These are phyloP conservation scores for Scheffersomyces ergatensis DNA, from an alignment of 805 yeast genomes.

Conservation along the genomic window DNA sequence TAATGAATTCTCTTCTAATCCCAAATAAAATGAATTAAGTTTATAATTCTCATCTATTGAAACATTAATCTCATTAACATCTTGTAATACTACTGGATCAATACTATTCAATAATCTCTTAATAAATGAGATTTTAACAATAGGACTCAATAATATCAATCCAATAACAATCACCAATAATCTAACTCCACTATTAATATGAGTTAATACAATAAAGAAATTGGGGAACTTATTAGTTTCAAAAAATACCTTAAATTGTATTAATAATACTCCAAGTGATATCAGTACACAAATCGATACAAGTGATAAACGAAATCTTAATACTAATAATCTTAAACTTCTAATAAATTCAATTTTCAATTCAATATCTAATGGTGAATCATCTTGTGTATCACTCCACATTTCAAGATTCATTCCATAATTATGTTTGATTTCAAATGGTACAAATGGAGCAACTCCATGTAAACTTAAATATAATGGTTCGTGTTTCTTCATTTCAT, in stretches of 20 bases:
- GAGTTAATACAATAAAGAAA: slow-evolving; percentile 36
- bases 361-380: slow-evolving; percentile 33
- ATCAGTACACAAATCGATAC: slow-evolving; percentile 69
- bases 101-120: slow-evolving; percentile 38
- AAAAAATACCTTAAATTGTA: slow-evolving; percentile 53
- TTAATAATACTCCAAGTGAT: slow-evolving; percentile 46
- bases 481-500: slow-evolving; percentile 23
- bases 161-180: slow-evolving; percentile 18
- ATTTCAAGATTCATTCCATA: slow-evolving; percentile 41
- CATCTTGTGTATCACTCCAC: slow-evolving; percentile 34
- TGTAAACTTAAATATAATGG: slow-evolving; percentile 40
- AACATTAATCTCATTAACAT: slow-evolving; percentile 42
- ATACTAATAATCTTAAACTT: slow-evolving; percentile 65
- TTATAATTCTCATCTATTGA: slow-evolving; percentile 24
- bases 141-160: slow-evolving; percentile 38
- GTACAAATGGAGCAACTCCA: slow-evolving; percentile 69
- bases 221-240: slow-evolving; percentile 27
- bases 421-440: slow-evolving; percentile 33
- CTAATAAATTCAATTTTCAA: slow-evolving; percentile 51
- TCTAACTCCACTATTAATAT: slow-evolving; percentile 11
- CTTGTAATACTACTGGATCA: slow-evolving; percentile 55
- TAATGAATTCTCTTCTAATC: slow-evolving; percentile 55
- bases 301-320: slow-evolving; percentile 74
- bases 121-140: slow-evolving; percentile 29
- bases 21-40: slow-evolving; percentile 63